These are phyloP conservation scores for Starmerella cellae DNA, from an alignment of 805 yeast species.

Conservation along the genomic window DNA sequence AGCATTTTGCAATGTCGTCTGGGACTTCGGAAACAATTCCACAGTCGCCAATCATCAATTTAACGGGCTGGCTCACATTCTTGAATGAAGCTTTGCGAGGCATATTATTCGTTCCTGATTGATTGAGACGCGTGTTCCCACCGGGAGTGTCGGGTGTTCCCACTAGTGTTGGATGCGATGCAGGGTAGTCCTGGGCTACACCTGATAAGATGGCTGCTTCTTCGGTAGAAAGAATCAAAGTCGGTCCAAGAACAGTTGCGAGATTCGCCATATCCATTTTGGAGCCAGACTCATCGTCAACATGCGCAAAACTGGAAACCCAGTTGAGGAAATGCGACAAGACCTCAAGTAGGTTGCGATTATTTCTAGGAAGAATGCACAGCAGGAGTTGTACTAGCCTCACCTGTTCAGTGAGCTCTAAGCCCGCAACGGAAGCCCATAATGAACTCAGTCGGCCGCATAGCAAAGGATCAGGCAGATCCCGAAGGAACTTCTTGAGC, in stretches of 20 bases:
- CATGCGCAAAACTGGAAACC: conserved; percentile 90
- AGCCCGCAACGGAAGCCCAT: conserved; percentile 44
- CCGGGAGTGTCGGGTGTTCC: neutral
- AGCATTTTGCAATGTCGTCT: conserved; percentile 34
- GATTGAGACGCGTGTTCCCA: neutral
- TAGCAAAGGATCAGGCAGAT: conserved; percentile 80
- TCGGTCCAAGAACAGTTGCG: conserved; percentile 93
- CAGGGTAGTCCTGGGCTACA: neutral
- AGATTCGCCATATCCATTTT: conserved; percentile 93
- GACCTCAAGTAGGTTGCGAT: conserved; percentile 79
- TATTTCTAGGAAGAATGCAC: conserved; percentile 64
- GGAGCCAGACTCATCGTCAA: conserved; percentile 65
- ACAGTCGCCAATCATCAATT: conserved; percentile 65
- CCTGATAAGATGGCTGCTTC: conserved; percentile 18
- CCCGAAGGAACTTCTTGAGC: conserved; percentile 80
- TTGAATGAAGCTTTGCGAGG: conserved; percentile 35
- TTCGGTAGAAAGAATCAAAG: conserved; percentile 54
- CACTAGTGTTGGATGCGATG: neutral
- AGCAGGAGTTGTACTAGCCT: conserved; percentile 44
- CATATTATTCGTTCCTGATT: neutral
- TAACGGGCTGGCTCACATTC: conserved; percentile 81
- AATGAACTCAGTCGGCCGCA: conserved; percentile 61
- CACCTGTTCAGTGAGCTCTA: conserved; percentile 21
- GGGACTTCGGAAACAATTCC: conserved; percentile 74
- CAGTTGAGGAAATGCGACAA: conserved; percentile 74